phyloP scores from a whole-genome alignment of 2,329 filamentous ascomycete genomes.

The Colletotrichum zoysiae region DNA sequence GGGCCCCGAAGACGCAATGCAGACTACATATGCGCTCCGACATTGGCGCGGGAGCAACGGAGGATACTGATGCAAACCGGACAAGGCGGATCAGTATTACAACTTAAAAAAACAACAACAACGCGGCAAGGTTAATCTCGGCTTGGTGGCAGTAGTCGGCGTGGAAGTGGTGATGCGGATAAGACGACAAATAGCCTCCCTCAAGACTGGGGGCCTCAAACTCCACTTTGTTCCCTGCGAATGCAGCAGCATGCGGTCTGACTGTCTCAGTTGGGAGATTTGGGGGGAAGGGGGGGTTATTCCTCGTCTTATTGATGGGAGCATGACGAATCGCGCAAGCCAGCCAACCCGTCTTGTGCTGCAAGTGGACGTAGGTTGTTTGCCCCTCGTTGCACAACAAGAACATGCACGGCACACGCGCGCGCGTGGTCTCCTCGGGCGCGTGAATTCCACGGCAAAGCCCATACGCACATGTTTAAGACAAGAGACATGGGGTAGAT shows the following conservation, averaged over 20 bases:
- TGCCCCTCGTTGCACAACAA: background rate
- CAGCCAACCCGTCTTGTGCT: background rate
- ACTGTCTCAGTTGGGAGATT: conserved; percentile 1
- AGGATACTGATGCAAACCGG: background rate
- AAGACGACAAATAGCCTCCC: background rate
- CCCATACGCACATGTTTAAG: background rate
- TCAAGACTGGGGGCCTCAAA: background rate
- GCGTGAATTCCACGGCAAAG: background rate
- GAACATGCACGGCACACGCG: background rate
- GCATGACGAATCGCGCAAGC: background rate
- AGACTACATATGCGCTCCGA: background rate
- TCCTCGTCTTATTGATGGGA: background rate
- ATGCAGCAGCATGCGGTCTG: background rate
- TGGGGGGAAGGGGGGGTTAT: no score
- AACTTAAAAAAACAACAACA: background rate
- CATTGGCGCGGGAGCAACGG: background rate
- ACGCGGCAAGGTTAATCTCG: background rate
- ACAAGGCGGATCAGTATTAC: background rate
- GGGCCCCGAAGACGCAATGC: background rate
- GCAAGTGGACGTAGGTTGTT: background rate
- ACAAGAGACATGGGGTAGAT: background rate
- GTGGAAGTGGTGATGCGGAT: background rate
- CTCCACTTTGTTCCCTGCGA: background rate
- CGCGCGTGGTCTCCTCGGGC: background rate
- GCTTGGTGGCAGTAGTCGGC: background rate